These are phyloP conservation scores for Clavaria fumosa DNA, from an alignment of 768 basidiomycete species.

Conservation along the genomic window DNA sequence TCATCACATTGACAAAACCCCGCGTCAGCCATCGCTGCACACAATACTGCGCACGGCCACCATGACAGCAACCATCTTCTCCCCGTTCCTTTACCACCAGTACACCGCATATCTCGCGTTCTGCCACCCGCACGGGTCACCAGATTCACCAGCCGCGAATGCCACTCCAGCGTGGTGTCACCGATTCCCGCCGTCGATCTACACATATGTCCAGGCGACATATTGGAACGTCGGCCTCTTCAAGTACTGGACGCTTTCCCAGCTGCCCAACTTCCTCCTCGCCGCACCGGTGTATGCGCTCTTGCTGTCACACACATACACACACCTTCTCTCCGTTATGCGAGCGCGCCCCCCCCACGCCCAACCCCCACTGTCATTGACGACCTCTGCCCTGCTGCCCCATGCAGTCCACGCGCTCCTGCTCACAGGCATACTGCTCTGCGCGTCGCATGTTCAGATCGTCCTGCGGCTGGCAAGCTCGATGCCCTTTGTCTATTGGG, in stretches of 20 bases:
- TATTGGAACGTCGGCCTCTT: slow-evolving; percentile 87
- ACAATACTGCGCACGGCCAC: slow-evolving; percentile 22
- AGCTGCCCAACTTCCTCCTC: slow-evolving; percentile 82
- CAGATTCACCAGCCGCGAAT: slow-evolving; percentile 13
- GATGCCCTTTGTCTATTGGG: slow-evolving; percentile 79
- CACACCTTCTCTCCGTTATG: slow-evolving; percentile 15
- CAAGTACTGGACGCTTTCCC: slow-evolving; percentile 68
- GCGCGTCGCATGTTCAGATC: slow-evolving; percentile 82
- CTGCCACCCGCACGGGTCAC: slow-evolving; percentile 40
- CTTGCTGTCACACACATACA: slow-evolving; percentile 27
- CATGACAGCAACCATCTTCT: slow-evolving; percentile 31
- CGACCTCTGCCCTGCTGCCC: slow-evolving; percentile 36
- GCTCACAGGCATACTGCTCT: slow-evolving; percentile 47
- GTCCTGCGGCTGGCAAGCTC: slow-evolving; percentile 60
- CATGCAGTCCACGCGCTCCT: slow-evolving; percentile 62
- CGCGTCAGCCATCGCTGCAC: slow-evolving; percentile 22
- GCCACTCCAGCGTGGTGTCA: slow-evolving; percentile 51
- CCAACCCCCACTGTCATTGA: slow-evolving; percentile 21
- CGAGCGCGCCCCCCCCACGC: slow-evolving; percentile 1
- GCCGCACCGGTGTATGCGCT: slow-evolving; percentile 51
- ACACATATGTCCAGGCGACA: slow-evolving; percentile 60
- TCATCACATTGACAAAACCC: slow-evolving; percentile 2
- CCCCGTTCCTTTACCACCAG: slow-evolving; percentile 66
- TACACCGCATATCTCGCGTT: slow-evolving; percentile 47
- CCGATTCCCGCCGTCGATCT: slow-evolving; percentile 47